These are phyloP conservation scores for Gomphus sp. DNA, from an alignment of 1,284 basidiomycete species.

Conservation along the genomic window DNA sequence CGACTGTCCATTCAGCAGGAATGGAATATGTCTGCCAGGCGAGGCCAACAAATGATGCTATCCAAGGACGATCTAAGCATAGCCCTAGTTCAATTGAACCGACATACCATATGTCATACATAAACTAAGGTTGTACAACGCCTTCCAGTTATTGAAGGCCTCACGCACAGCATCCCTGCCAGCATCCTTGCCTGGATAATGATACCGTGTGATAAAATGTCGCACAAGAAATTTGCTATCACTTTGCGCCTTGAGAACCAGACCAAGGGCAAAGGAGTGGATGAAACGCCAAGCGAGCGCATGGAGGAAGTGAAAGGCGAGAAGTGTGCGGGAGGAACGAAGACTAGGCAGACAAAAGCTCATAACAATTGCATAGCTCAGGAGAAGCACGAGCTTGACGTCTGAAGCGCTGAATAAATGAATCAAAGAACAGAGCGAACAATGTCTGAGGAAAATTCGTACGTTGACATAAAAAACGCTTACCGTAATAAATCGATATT, in stretches of 20 bases:
- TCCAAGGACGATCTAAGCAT: neutral
- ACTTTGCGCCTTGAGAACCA: conserved; percentile 78
- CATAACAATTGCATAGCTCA: conserved; percentile 44
- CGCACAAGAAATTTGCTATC: conserved; percentile 84
- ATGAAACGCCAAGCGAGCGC: conserved; percentile 82
- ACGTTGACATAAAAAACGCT: conserved; percentile 15
- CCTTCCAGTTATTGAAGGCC: conserved; percentile 94
- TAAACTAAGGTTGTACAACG: conserved; percentile 85
- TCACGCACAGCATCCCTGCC: conserved; percentile 75
- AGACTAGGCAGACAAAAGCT: conserved; percentile 32
- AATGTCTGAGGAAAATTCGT: neutral
- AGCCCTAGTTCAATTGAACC: neutral
- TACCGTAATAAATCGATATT: conserved; percentile 84
- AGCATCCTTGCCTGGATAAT: conserved; percentile 56
- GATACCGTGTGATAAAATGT: conserved; percentile 90
- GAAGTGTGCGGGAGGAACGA: conserved; percentile 30
- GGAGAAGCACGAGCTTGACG: conserved; percentile 51
- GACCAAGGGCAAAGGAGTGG: conserved; percentile 85
- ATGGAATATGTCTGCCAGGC: conserved; percentile 84
- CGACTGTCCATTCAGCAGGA: conserved; percentile 79
- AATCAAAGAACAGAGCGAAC: conserved; percentile 7
- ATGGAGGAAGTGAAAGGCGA: conserved; percentile 71
- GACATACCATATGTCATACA: conserved; percentile 87
- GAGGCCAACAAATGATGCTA: conserved; percentile 74
- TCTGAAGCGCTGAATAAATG: conserved; percentile 45